Conservation (phyloP, 805 yeast genomes). For the Starmerella ratchasimensis region DNA sequence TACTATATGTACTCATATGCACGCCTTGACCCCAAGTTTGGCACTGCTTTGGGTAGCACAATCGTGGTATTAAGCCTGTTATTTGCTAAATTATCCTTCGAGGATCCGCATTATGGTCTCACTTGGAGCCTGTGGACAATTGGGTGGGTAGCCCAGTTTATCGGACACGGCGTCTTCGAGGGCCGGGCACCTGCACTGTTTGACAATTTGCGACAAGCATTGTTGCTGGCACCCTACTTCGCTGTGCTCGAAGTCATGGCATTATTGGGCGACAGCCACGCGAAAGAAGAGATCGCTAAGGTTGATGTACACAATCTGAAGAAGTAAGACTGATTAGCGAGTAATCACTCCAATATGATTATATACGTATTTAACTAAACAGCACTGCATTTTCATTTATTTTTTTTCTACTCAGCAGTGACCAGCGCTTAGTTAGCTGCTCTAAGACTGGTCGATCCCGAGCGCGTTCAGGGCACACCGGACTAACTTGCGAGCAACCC, state of each 20-base stretch:
- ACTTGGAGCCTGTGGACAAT: constrained; percentile 35
- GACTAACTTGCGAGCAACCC: too few relatives aligned
- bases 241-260: constrained; percentile 68
- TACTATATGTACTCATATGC: constrained; percentile 47
- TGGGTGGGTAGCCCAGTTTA: constrained; percentile 73
- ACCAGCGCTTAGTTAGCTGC: too few relatives aligned
- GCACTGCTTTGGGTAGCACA: constrained; percentile 33
- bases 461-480: too few relatives aligned
- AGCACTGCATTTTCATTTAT: too few relatives aligned
- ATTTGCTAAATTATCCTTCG: constrained; percentile 23
- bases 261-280: constrained; percentile 39
- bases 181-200: constrained; percentile 72
- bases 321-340: too few relatives aligned
- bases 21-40: constrained; percentile 39
- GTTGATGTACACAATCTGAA: too few relatives aligned
- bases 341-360: too few relatives aligned
- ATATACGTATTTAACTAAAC: too few relatives aligned
- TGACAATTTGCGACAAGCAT: constrained; percentile 70
- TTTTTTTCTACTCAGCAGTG: too few relatives aligned
- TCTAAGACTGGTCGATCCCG: too few relatives aligned
- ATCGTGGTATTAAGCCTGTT: constrained; percentile 25
- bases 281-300: constrained; percentile 7
- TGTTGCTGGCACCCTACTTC: constrained; percentile 83
- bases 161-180: constrained; percentile 78
- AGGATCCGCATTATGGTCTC: constrained; percentile 18